Evolutionary conservation across 192 early-diverging fungal species (phyloP), one percentile per base, ranked within the genome.

Genomic region (Linderina pennispora): DNA sequence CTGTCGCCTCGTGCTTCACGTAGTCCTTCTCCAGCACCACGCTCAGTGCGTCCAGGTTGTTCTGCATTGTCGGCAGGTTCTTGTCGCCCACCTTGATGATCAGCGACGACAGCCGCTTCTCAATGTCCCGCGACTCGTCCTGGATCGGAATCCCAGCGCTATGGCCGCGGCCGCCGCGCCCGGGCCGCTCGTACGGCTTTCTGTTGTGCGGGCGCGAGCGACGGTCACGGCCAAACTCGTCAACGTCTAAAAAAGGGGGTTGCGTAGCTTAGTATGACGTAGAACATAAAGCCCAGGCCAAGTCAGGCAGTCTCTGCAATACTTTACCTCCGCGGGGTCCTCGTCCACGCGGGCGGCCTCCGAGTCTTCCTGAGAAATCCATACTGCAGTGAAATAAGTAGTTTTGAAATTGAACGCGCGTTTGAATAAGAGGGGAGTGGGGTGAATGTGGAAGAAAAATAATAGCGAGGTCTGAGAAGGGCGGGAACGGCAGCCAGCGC

Each of bases 61-160:
- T 76, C 43, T 74, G 72, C 42, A 86, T 53, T 39, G 79, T 79
- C 8, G 80, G 67, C 9, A 78, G 66, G 55, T 80, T 81, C 63
- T 80, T 85, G 62, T 87, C 83, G 21, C 85, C 85, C 26, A 87
- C 79, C 51, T 85, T 85, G 60, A 84, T 80, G 44, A 87, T 87
- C 21, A 87, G 65, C 34, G 80, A 74, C 34, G 78, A 77, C 10
- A 87, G 65, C 18, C 83, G 78, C 43, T 75, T 77, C 42, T 84
- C 80, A 42, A 83, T 77, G 41, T 85, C 83, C 18, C 73, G 75
- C 3, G 70, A 52, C 40, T 82, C 83, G 40, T 62, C 62, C 15
- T 45, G 48, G 13, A 14, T 25, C 21, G 51, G 51, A 36, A 43
- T 45, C 13, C 43, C 31, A 13, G 43, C 43, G 4, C 57, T 45